Base-by-base conservation (phyloP, 805 yeast genomes). In the Barnettozyma vustinii region DNA sequence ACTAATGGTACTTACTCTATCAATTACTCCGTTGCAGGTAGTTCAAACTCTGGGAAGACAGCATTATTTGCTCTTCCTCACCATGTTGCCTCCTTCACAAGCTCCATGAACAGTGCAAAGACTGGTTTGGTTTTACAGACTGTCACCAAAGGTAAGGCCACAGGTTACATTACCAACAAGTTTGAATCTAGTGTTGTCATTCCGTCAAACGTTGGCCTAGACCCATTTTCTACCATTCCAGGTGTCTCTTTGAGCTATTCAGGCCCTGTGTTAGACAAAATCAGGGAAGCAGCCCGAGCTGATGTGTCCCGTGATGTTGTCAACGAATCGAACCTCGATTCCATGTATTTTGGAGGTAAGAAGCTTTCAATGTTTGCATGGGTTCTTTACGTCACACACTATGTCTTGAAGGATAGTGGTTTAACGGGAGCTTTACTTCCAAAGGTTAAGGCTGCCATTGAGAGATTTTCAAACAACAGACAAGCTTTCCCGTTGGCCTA, bases 321-420 rank as follows among this genome's bases (percentile, higher is more conserved):
- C 12, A 74, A 72, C 1, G 72, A 75, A 65, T 72, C 83, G 0
- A 70, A 81, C 50, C 61, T 80, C 45, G 88, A 88, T 53, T 88
- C 97, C 0, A 91, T 91, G 87, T 92, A 92, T 67, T 81, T 87
- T 19, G 77, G 96, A 2, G 99, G 98, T 12, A 92, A 94, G 64
- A 75, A 81, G 25, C 70, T 91, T 44, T 96, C 90, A 56, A 94
- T 91, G 68, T 94, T 87, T 67, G 97, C 98, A 0, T 85, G 86
- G 74, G 76, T 94, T 46, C 72, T 89, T 13, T 85, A 85, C 53
- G 87, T 83, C 10, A 80, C 84, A 36, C 81, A 84, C 47, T 81
- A 74, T 52, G 74, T 92, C 18, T 64, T 92, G 41, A 63, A 77
- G 18, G 85, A 91, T 60, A 61, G 66, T 0, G 63, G 60, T 1